Evolutionary conservation across 2,329 filamentous ascomycete genomes (phyloP).

Genomic region (Colletotrichum sp.): DNA sequence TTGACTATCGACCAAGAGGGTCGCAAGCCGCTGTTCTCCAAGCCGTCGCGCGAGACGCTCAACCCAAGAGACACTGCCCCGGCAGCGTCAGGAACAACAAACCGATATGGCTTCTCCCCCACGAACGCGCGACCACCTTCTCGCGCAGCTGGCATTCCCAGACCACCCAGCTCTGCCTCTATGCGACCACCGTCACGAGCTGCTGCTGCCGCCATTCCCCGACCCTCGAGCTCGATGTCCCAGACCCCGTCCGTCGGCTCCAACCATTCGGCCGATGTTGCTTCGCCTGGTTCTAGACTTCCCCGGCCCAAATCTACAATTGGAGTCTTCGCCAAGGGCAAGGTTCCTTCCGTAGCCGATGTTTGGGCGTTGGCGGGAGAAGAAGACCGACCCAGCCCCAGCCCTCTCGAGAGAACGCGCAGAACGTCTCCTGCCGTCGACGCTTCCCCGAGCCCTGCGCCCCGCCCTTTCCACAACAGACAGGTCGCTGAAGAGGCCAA

Average conservation of each 20-base stretch:
- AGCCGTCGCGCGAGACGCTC: constrained; percentile 23
- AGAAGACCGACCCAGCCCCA: constrained; percentile 28
- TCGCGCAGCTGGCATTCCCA: constrained; percentile 6
- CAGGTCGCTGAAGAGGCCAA: constrained; percentile 34
- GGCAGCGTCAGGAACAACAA: constrained; percentile 15
- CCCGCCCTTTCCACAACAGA: constrained; percentile 45
- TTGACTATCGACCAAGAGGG: constrained; percentile 41
- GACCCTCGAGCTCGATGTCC: constrained; percentile 17
- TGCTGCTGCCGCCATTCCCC: constrained; percentile 24
- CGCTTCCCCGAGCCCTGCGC: constrained; percentile 57
- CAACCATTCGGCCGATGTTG: constrained; percentile 12
- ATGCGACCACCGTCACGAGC: constrained; percentile 20
- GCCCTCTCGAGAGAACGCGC: constrained; percentile 35
- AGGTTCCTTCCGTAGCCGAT: constrained; percentile 43
- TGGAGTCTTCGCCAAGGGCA: constrained; percentile 19
- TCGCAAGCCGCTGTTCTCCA: constrained; percentile 44
- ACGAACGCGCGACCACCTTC: constrained; percentile 11
- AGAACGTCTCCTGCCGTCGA: constrained; percentile 30
- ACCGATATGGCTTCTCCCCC: constrained; percentile 21
- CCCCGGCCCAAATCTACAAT: constrained; percentile 32
- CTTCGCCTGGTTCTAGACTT: constrained; percentile 35
- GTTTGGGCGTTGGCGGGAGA: constrained; percentile 45
- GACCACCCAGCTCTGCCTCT: background rate
- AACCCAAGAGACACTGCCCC: background rate
- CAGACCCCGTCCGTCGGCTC: constrained; percentile 19